These are phyloP conservation scores for Botrytis byssoidea DNA, from an alignment of 2,329 filamentous ascomycete species.

Conservation along the genomic window DNA sequence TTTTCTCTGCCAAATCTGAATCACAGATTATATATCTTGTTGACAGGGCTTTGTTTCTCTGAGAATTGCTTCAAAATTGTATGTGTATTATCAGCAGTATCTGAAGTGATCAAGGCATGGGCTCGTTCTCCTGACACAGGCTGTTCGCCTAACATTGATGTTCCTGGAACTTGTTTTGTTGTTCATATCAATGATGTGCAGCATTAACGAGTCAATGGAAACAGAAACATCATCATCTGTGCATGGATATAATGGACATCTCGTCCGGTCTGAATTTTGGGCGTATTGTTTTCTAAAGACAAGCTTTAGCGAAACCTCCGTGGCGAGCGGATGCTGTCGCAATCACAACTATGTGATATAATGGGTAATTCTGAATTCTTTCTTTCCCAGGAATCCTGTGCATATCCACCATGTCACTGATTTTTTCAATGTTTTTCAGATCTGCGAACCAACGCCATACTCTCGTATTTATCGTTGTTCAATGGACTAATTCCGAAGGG, in stretches of 20 bases:
- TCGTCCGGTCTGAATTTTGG: neutral
- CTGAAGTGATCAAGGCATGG: too few relatives aligned
- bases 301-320: neutral
- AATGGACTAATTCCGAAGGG: neutral
- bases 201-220: neutral
- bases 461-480: neutral
- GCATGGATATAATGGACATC: neutral
- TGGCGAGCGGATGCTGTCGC: neutral
- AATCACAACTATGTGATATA: neutral
- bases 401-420: neutral
- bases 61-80: neutral
- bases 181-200: neutral
- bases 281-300: neutral
- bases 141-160: neutral
- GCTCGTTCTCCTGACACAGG: neutral
- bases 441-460: neutral
- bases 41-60: too few relatives aligned
- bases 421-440: neutral
- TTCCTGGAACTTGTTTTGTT: too few relatives aligned
- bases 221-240: neutral
- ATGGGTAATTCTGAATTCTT: neutral
- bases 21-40: neutral
- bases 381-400: neutral
- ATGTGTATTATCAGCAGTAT: neutral
- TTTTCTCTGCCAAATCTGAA: neutral